Evolutionary conservation across 805 yeast genomes (phyloP), one percentile per base, ranked within the genome.

Genomic region (Kuraishia hungarica): DNA sequence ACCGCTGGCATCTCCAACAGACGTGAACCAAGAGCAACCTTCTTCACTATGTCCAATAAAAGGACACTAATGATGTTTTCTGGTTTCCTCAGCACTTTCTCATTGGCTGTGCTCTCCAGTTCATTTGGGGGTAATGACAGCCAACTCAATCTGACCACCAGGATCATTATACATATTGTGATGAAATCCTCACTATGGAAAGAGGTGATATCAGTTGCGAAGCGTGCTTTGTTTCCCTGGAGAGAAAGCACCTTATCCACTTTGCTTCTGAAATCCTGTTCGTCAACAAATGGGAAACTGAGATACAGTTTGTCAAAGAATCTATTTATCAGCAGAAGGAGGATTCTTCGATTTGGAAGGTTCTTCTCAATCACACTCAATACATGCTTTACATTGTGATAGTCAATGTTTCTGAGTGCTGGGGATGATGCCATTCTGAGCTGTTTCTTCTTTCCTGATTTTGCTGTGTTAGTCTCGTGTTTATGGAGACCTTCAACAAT

Each of bases 281-380:
- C 89, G 65, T 86, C 90, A 39, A 86, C 67, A 58, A 79, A 82
- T 2, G 94, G 92, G 61, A 86, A 72, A 55, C 79, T 83, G 15
- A 87, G 78, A 64, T 87, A 87, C 4, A 86, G 67, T 39, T 76
- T 73, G 11, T 73, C 74, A 63, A 86, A 86, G 59, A 80, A 86
- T 58, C 83, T 71, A 56, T 83, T 81, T 28, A 86, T 69, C 52
- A 83, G 70, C 50, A 75, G 62, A 81, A 87, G 80, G 8, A 84
- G 73, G 1, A 81, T 75, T 56, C 73, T 74, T 60, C 79, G 78
- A 28, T 71, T 74, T 0, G 92, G 92, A 51, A 86, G 61, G 53
- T 72, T 69, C 55, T 70, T 70, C 58, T 77, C 77, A 57, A 76
- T 72, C 5, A 75, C 72, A 13, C 69, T 60, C 2, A 75, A 63